Evolutionary conservation across 768 basidiomycete species (phyloP), one percentile per base, ranked within the genome.

Genomic region (Amanita fuliginea): DNA sequence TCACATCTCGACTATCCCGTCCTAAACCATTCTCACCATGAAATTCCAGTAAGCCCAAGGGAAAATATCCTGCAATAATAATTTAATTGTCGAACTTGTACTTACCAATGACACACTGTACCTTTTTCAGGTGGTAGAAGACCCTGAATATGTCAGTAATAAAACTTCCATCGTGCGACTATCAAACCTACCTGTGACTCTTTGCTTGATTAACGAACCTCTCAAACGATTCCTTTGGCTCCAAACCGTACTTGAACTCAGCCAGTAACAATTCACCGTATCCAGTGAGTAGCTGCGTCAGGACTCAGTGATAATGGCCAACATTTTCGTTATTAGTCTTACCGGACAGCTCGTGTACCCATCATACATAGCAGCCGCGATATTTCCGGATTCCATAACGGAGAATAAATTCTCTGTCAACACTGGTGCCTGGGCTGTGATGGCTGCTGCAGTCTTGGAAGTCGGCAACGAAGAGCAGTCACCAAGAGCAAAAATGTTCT

Each of bases 371-470:
- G 88, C 93, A 36, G 62, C 58, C 24, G 80, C 73, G 42, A 89
- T 64, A 55, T 76, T 76, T 30, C 92, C 93, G 1, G 76, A 80
- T 55, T 85, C 77, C 61, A 91, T 67, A 28, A 86, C 67, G 22
- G 80, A 80, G 63, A 80, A 83, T 33, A 97, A 52, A 66, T 97
- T 98, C 66, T 97, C 88, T 1, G 83, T 78, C 40, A 98, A 73
- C 4, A 99, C 83, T 9, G 95, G 95, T 1, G 87, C 82, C 64
- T 99, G 91, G 0, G 80, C 80, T 2, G 88, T 91, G 58, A 97
- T 86, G 4, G 94, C 95, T 11, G 95, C 94, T 0, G 87, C 90
- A 0, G 95, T 99, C 74, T 95, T 99, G 64, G 88, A 91, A 22
- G 92, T 98, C 6, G 95, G 95, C 24, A 96, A 66, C 32, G 83